A percentile compares a stretch with the other conserved stretches of the same genome.
Conservation (phyloP, 208 protist species). For the Trypanosoma rangeli region DNA sequence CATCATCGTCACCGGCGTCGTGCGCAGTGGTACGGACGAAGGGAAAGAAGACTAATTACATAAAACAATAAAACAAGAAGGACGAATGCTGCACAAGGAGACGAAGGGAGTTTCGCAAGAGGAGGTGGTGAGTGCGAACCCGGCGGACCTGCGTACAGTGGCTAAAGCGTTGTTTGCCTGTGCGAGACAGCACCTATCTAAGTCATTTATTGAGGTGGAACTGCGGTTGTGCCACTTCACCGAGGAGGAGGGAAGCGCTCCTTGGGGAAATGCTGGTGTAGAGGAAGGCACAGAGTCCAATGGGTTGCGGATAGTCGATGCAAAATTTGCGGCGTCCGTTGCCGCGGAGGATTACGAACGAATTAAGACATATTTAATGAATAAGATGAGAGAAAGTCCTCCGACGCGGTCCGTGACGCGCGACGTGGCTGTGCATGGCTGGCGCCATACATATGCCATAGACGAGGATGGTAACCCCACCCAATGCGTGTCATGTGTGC, state of each 20-base stretch:
- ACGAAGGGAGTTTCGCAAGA: not conserved
- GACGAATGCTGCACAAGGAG: not conserved
- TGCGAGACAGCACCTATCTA: conserved; percentile 29
- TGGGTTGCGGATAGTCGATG: conserved; percentile 15
- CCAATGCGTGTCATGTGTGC: conserved; percentile 28
- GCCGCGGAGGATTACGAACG: conserved; percentile 35
- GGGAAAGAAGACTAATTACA: not conserved
- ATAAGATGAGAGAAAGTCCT: not conserved
- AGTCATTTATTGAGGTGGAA: conserved; percentile 63
- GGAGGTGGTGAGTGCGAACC: not conserved
- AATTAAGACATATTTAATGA: conserved; percentile 31
- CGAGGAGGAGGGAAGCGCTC: not conserved
- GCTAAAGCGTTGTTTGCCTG: conserved; percentile 33
- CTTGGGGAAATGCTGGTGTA: not conserved
- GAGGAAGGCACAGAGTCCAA: not conserved
- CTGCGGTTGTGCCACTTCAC: conserved; percentile 54
- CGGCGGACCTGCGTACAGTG: conserved; percentile 1
- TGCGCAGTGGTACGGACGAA: not conserved
- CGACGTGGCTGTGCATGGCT: conserved; percentile 42
- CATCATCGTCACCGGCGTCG: not conserved
- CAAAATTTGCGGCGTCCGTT: conserved; percentile 18
- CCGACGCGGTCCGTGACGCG: conserved; percentile 30
- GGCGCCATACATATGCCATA: conserved; percentile 53
- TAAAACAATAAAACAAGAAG: not conserved
- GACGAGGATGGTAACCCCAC: conserved; percentile 24